These are phyloP conservation scores for Amylocystis lapponica DNA, from an alignment of 768 basidiomycete genomes.

Conservation along the genomic window DNA sequence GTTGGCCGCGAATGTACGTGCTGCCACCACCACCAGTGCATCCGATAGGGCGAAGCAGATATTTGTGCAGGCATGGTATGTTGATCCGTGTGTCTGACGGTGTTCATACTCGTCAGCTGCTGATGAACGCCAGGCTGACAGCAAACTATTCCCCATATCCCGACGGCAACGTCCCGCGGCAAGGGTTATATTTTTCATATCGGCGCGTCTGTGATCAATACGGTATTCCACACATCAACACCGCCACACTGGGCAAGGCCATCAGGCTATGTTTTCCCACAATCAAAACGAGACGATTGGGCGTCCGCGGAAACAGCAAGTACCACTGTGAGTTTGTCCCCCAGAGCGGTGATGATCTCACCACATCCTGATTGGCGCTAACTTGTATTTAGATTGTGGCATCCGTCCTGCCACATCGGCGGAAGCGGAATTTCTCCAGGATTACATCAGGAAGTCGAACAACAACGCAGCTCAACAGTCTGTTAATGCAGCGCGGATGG, in stretches of 20 bases:
- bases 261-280: slow-evolving; percentile 90
- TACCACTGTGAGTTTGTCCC: slow-evolving; percentile 72
- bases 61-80: slow-evolving; percentile 88
- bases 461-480: slow-evolving; percentile 76
- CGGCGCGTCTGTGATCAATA: slow-evolving; percentile 88
- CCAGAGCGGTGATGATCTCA: slow-evolving; percentile 25
- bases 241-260: slow-evolving; percentile 91
- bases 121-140: slow-evolving; percentile 55
- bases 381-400: slow-evolving; percentile 65
- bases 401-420: slow-evolving; percentile 88
- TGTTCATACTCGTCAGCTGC: slow-evolving; percentile 1
- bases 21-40: slow-evolving; percentile 86
- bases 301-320: slow-evolving; percentile 92
- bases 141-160: slow-evolving; percentile 89
- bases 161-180: slow-evolving; percentile 89
- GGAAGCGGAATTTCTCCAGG: slow-evolving; percentile 88
- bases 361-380: slow-evolving; percentile 22
- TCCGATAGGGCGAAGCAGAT: slow-evolving; percentile 90
- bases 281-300: slow-evolving; percentile 90
- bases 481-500: slow-evolving; percentile 66
- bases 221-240: slow-evolving; percentile 91
- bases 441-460: slow-evolving; percentile 88
- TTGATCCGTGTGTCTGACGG: slow-evolving; percentile 14
- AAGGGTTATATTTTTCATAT: slow-evolving; percentile 93
- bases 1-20: slow-evolving; percentile 79